Base-by-base conservation (phyloP, 805 yeast genomes). In the Tetrapisispora taiwanensis region DNA sequence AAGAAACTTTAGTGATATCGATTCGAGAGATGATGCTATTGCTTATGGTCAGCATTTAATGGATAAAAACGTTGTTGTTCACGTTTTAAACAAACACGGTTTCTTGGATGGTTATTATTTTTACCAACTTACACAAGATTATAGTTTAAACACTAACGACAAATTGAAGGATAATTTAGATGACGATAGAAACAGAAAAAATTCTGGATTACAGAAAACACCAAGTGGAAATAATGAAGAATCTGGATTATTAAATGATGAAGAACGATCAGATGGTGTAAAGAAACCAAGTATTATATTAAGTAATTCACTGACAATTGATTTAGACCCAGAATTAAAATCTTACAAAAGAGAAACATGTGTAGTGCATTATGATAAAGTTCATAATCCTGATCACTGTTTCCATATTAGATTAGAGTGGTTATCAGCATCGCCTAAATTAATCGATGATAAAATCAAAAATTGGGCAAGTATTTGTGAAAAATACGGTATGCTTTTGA, bases 101-200 rank as follows among this genome's bases (percentile, higher is more conserved):
- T 86, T 92, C 53, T 64, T 88, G 42, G 95, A 90, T 65, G 98
- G 98, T 0, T 89, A 92, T 56, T 90, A 88, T 59, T 90, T 90
- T 62, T 90, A 90, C 56, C 80, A 77, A 53, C 61, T 89, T 42
- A 72, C 71, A 18, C 74, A 75, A 0, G 82, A 80, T 27, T 83
- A 71, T 49, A 62, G 68, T 12, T 12, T 28, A 9, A 30, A 41
- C 13, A 7, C 13, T 3, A 39, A 39, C 14, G 13, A 30, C 8
- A 22, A 22, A 22, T 8, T 22, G 12, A 32, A 42, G 37, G 48
- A 50, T 12, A 46, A 42, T 33, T 41, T 28, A 3, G 18, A 18
- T 15, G 37, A 42, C 3, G 41, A 31, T 7, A 30, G 17, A 15
- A 4, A 1, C 2, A 15, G 1, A 13, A 17, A 39, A 17, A 33